A percentile compares a stretch with the other conserved stretches of the same genome.
phyloP scores from a whole-genome alignment of 1,139 yeast genomes.

The Kurtzmaniella quercitrusa region DNA sequence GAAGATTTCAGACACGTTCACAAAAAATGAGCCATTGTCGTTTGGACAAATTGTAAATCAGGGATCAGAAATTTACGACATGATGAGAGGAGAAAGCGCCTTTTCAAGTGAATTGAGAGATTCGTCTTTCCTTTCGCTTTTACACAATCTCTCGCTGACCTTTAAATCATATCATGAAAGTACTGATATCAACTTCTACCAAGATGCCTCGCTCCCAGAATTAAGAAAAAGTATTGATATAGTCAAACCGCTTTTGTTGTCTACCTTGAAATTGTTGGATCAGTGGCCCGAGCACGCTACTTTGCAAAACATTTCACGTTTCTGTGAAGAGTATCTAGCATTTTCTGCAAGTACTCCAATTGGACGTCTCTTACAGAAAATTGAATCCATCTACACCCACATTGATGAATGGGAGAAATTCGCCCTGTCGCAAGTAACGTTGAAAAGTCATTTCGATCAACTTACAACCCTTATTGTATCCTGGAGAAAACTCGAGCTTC shows the following conservation, averaged over 20 bases:
- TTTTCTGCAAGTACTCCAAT: conserved; percentile 68
- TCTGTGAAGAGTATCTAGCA: conserved; percentile 63
- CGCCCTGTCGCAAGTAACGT: conserved; percentile 75
- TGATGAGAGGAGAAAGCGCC: background rate
- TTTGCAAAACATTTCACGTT: conserved; percentile 59
- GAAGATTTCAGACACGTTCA: conserved; percentile 30
- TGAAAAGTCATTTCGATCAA: conserved; percentile 50
- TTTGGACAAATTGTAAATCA: conserved; percentile 27
- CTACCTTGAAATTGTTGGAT: conserved; percentile 46
- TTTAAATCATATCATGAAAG: background rate
- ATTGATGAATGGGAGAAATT: conserved; percentile 92
- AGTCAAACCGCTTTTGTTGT: conserved; percentile 43
- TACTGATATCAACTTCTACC: conserved; percentile 57
- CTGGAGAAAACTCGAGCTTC: conserved; percentile 86
- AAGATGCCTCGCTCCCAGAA: conserved; percentile 60
- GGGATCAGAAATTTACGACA: conserved; percentile 27
- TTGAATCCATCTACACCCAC: conserved; percentile 81
- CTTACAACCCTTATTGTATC: conserved; percentile 69
- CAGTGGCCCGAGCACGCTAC: conserved; percentile 98
- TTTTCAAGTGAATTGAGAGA: conserved; percentile 15
- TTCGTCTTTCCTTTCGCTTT: conserved; percentile 31
- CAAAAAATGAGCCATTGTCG: conserved; percentile 17
- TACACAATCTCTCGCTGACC: background rate
- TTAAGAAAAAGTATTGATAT: conserved; percentile 54
- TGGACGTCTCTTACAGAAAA: conserved; percentile 71